These are phyloP conservation scores for Tilletia indica DNA, from an alignment of 1,284 basidiomycete species.

Conservation along the genomic window DNA sequence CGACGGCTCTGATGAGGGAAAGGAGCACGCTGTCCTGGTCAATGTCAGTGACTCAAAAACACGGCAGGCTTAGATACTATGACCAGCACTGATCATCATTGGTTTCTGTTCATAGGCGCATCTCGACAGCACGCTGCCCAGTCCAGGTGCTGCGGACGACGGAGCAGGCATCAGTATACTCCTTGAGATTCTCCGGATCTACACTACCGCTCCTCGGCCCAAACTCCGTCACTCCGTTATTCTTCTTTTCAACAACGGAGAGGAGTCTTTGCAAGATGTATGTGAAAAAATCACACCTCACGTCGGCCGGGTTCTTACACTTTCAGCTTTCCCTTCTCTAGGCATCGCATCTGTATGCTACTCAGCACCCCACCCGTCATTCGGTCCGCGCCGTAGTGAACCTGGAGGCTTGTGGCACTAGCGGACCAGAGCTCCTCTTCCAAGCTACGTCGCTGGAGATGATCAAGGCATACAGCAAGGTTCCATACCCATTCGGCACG, in stretches of 20 bases:
- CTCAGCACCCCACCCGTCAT: slow-evolving; percentile 47
- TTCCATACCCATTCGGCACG: slow-evolving; percentile 85
- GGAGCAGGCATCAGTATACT: slow-evolving; percentile 84
- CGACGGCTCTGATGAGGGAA: slow-evolving; percentile 68
- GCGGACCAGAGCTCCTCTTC: slow-evolving; percentile 85
- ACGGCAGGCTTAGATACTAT: background rate
- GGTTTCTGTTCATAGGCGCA: slow-evolving; percentile 67
- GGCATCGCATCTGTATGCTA: slow-evolving; percentile 66
- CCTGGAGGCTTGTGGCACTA: slow-evolving; percentile 86
- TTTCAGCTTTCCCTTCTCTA: background rate
- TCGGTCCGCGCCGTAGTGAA: slow-evolving; percentile 86
- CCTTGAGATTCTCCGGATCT: slow-evolving; percentile 68
- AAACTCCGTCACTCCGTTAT: slow-evolving; percentile 77
- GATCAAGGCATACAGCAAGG: slow-evolving; percentile 83
- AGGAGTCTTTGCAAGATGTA: slow-evolving; percentile 64
- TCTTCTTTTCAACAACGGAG: slow-evolving; percentile 92
- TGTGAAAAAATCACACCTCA: no score
- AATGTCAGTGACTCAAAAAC: background rate
- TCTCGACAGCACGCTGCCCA: slow-evolving; percentile 69
- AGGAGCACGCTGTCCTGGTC: slow-evolving; percentile 78
- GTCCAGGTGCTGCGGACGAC: slow-evolving; percentile 61
- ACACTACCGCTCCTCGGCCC: slow-evolving; percentile 67
- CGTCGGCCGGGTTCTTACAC: background rate
- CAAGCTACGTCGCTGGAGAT: slow-evolving; percentile 92
- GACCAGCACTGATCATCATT: no score